phyloP scores from a whole-genome alignment of 2,329 filamentous ascomycete species.

The Fusarium sp. region DNA sequence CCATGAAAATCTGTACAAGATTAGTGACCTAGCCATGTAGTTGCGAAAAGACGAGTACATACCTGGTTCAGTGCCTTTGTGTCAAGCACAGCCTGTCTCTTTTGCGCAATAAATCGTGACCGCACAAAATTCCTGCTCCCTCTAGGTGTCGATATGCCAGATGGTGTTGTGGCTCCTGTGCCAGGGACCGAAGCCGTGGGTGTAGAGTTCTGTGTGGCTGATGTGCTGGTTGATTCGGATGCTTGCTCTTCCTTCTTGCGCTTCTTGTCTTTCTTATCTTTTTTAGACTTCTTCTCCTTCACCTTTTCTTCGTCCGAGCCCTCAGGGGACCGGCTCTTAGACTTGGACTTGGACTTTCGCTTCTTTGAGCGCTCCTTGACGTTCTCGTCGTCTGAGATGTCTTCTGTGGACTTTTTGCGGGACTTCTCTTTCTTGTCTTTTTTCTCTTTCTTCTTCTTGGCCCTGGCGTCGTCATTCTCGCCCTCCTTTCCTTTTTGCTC shows the following conservation, averaged over 20 bases:
- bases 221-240: constrained; percentile 28
- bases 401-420: constrained; percentile 32
- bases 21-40: constrained; percentile 4
- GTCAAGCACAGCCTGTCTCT: constrained; percentile 84
- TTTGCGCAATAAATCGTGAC: constrained; percentile 86
- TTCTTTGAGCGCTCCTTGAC: constrained; percentile 45
- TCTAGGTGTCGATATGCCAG: constrained; percentile 57
- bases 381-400: constrained; percentile 36
- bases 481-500: constrained; percentile 48
- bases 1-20: constrained; percentile 71
- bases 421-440: constrained; percentile 55
- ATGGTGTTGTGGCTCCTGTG: constrained; percentile 51
- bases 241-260: constrained; percentile 55
- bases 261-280: constrained; percentile 58
- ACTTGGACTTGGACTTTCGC: constrained; percentile 46
- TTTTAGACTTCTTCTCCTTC: constrained; percentile 51
- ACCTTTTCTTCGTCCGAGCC: constrained; percentile 42
- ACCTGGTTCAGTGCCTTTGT: constrained; percentile 87
- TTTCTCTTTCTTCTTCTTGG: constrained; percentile 49
- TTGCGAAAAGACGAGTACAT: constrained; percentile 39
- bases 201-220: constrained; percentile 27
- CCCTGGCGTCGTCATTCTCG: constrained; percentile 33
- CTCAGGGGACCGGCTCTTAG: constrained; percentile 42
- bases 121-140: constrained; percentile 76
- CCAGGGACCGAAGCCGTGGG: constrained; percentile 47